These are phyloP conservation scores for Mallotus repandus DNA, from an alignment of 441 rosid genomes.

Conservation along the genomic window DNA sequence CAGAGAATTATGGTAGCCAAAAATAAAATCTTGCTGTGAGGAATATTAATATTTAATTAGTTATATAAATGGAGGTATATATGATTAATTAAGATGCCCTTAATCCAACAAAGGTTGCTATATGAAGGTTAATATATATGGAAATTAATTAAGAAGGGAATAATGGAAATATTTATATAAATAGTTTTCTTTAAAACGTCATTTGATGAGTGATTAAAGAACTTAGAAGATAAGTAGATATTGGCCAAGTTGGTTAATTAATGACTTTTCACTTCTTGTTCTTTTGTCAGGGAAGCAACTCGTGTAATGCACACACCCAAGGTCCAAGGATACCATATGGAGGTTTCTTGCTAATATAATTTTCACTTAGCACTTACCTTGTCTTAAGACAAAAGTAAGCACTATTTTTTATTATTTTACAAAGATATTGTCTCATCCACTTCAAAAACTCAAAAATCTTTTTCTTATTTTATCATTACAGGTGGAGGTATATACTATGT, in stretches of 20 bases:
- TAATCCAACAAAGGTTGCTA: no score
- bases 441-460: no score
- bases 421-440: no score
- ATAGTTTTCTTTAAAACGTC: conserved; percentile 15
- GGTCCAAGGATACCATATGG: background rate
- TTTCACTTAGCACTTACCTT: conserved; percentile 3
- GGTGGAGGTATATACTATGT: no score
- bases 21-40: no score
- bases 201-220: conserved; percentile 13
- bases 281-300: conserved; percentile 4
- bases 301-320: conserved; percentile 9
- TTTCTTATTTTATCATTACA: background rate
- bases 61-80: no score
- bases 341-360: background rate
- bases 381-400: conserved; percentile 4
- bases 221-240: conserved; percentile 36
- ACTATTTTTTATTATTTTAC: background rate
- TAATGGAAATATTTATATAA: background rate
- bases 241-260: conserved; percentile 17
- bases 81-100: no score
- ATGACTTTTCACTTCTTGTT: background rate
- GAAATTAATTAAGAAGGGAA: background rate
- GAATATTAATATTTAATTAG: no score
- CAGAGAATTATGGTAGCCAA: background rate
- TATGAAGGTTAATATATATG: background rate